Evolutionary conservation across 805 yeast species (phyloP), one percentile per base, ranked within the genome.

Genomic region (Schwanniomyces sp.): DNA sequence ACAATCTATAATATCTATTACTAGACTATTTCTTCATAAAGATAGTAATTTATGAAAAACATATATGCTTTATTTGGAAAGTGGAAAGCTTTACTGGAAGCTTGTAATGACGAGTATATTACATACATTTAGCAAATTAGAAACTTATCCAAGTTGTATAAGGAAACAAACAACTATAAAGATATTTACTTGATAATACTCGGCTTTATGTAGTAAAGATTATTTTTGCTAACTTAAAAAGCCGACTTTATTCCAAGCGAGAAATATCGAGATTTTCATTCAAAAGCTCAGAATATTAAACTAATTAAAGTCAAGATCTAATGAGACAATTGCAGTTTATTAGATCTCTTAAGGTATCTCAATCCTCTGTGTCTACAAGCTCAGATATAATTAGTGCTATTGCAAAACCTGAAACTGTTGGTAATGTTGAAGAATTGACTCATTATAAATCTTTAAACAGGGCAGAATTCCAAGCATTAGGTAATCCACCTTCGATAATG

Each of bases 401-500:
- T 5, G 46, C 57, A 6, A 47, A 44, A 7, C 18, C 42, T n/a
- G 36, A 41, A 6, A 54, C 46, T 16, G 54, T 57, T 14, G 38
- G 48, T 16, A 38, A 46, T 39, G 51, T 50, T 16, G 49, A 58
- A 27, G 44, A 49, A 16, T 49, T 64, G 43, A 45, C 52, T 17
- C 44, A 50, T 32, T 47, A 48, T 29, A 52, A 52, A 34, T 44
- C 62, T 4, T 49, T 61, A 37, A 68, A 64, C 17, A 50, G 52
- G 6, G 56, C 64, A 29, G 56, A 62, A 25, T 70, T 79, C 50
- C 63, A 71, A 40, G 65, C 79, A 0, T 54, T 81, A 46, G 85
- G 84, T 6, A 63, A 60, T 5, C 78, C 83, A 2, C 74, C 79
- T 18, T 67, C 82, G 0, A 68, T 81, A 0, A 61, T 82, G 18